Base-by-base conservation (phyloP, 1,284 basidiomycete species). In the Uromyces viciae-fabae region DNA sequence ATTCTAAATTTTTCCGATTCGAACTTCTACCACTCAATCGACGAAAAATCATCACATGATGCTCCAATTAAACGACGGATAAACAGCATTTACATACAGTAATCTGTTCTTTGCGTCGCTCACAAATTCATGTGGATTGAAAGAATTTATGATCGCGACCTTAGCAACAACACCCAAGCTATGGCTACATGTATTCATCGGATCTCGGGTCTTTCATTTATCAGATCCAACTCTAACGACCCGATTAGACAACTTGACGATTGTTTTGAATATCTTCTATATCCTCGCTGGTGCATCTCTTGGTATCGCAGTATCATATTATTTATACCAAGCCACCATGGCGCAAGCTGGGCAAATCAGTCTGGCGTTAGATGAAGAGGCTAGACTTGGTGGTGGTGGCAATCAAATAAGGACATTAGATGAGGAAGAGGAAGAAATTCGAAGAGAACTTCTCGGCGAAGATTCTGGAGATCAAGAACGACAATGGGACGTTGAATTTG, bases 41-140 rank as follows among this genome's bases (percentile, higher is more conserved):
- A n/a, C n/a, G n/a, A n/a, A 49, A 49, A 49, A 11, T 49, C 46
- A 49, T 49, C 46, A 49, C 46, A 22, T 49, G 46, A 11, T 49
- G 46, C 46, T 49, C 46, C 11, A 49, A 11, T 22, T 11, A 49
- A 49, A 49, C 46, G 22, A 49, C 11, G 11, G 46, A 49, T 22
- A 0, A 25, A 52, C 62, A 79, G 77, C 77, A 7, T 79, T 79
- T 56, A 79, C 77, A n/a, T 79, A 79, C 28, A 58, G 46, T 36
- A 79, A 79, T 46, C 36, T 79, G 33, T 79, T 79, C 46, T 79
- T 79, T 62, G 77, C 77, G 42, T 79, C 77, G 68, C 77, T 79
- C 2, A 79, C 77, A n/a, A 79, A 49, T 31, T 79, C 77, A 17
- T 79, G 77, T 56, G 19, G 60, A 40, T 49, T 79, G 33, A 17